Conservation (phyloP, 176 grass and related monocot species). For the Elymus sibiricus region DNA sequence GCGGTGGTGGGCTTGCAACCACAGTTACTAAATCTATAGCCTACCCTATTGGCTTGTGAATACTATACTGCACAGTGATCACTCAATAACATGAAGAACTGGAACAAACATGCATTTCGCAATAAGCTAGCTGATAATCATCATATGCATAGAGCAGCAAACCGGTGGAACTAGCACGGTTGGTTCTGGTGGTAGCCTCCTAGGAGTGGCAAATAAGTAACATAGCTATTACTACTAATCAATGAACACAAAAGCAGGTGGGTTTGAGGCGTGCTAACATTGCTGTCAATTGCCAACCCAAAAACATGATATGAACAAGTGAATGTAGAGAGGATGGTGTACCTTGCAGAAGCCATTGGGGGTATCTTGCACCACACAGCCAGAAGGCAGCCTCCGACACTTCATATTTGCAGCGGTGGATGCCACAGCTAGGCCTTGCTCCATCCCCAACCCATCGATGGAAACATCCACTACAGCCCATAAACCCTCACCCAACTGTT, state of each 20-base stretch:
- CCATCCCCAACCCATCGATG: conserved; percentile 56
- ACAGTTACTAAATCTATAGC: conserved; percentile 26
- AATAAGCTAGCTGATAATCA: neutral
- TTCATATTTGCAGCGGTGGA: conserved; percentile 43
- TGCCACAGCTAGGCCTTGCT: conserved; percentile 27
- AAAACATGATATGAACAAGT: neutral
- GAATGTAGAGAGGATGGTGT: neutral
- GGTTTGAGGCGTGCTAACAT: neutral
- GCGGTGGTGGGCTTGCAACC: conserved; percentile 40
- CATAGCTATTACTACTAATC: neutral
- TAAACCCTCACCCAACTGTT: conserved; percentile 57
- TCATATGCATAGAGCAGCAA: neutral
- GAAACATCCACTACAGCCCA: conserved; percentile 95
- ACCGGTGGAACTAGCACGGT: neutral
- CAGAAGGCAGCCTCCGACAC: conserved; percentile 77
- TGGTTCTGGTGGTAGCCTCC: neutral
- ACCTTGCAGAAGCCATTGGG: conserved; percentile 83
- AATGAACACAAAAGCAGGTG: neutral
- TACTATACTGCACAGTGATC: conserved; percentile 27
- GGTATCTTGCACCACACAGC: conserved; percentile 77
- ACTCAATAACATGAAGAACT: conserved; percentile 19
- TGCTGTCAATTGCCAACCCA: neutral
- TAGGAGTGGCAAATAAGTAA: neutral
- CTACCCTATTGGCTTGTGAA: conserved; percentile 23
- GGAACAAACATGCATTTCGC: conserved; percentile 15